Evolutionary conservation across 2,329 filamentous ascomycete species (phyloP).

Genomic region (Trichoderma polysporum): DNA sequence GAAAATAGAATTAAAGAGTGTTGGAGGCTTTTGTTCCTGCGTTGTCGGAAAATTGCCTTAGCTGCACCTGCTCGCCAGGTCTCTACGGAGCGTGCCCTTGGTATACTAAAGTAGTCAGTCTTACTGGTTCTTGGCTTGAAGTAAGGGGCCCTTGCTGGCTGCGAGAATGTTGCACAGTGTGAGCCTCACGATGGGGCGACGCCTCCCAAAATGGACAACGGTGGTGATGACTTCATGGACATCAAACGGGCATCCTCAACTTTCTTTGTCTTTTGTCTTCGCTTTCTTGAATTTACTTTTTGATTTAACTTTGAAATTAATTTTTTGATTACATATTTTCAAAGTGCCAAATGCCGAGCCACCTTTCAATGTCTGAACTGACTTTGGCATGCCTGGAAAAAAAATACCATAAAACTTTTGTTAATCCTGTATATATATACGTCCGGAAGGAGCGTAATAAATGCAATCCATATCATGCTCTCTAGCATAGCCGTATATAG

Average conservation of each 20-base stretch:
- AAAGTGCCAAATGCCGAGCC: background rate
- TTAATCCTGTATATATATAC: background rate
- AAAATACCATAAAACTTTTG: background rate
- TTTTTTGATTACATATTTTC: background rate
- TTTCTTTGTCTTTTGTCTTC: background rate
- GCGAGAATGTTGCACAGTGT: slow-evolving; percentile 17
- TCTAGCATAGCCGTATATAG: background rate
- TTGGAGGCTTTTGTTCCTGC: slow-evolving; percentile 8
- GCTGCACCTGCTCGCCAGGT: background rate
- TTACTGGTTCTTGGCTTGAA: background rate
- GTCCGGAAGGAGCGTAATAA: background rate
- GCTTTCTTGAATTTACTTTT: background rate
- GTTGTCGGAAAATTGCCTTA: slow-evolving; percentile 15
- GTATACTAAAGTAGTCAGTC: background rate
- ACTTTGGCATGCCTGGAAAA: background rate
- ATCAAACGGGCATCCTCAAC: background rate
- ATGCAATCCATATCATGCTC: background rate
- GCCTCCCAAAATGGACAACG: background rate
- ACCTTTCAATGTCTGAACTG: background rate
- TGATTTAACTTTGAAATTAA: background rate
- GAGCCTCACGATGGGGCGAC: background rate
- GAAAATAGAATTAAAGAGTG: background rate
- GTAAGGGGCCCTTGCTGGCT: slow-evolving; percentile 1
- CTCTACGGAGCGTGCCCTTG: no score
- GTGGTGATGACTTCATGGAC: slow-evolving; percentile 8